Conservation (phyloP, 2,329 filamentous ascomycete genomes). For the Aspergillus pseudotamarii region DNA sequence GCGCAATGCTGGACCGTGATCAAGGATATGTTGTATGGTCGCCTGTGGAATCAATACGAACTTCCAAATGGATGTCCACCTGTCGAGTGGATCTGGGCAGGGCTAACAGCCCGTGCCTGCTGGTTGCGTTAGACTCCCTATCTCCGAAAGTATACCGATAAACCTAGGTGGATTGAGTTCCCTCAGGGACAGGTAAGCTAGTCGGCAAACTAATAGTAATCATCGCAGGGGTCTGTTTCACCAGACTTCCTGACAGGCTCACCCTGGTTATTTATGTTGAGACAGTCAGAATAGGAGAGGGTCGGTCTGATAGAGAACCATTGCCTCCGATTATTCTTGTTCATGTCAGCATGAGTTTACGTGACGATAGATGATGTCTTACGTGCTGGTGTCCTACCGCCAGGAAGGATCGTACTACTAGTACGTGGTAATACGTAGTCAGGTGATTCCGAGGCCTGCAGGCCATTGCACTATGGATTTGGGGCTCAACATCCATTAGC, state of each 20-base stretch:
- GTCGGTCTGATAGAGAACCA: too few species aligned
- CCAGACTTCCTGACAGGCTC: not conserved
- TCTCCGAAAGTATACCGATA: conserved; percentile 3
- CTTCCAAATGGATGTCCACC: not conserved
- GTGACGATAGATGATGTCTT: too few species aligned
- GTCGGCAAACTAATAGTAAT: not conserved
- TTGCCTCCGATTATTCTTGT: too few species aligned
- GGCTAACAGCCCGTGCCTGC: not conserved
- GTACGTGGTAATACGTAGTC: not conserved
- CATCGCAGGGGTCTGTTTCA: not conserved
- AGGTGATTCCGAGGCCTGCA: not conserved
- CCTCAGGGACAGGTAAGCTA: not conserved
- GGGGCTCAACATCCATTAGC: conserved; percentile 6
- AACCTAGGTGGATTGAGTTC: not conserved
- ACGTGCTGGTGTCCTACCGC: not conserved
- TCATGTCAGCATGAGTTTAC: too few species aligned
- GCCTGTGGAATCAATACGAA: not conserved
- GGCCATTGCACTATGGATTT: conserved; percentile 4
- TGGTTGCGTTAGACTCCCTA: not conserved
- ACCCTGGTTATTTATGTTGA: not conserved
- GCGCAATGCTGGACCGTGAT: not conserved
- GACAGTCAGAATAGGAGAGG: not conserved
- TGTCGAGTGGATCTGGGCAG: not conserved
- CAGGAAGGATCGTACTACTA: not conserved
- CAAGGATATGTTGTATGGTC: not conserved